Evolutionary conservation across 169 alveolate genomes (phyloP).

Genomic region (Toxoplasma gondii): DNA sequence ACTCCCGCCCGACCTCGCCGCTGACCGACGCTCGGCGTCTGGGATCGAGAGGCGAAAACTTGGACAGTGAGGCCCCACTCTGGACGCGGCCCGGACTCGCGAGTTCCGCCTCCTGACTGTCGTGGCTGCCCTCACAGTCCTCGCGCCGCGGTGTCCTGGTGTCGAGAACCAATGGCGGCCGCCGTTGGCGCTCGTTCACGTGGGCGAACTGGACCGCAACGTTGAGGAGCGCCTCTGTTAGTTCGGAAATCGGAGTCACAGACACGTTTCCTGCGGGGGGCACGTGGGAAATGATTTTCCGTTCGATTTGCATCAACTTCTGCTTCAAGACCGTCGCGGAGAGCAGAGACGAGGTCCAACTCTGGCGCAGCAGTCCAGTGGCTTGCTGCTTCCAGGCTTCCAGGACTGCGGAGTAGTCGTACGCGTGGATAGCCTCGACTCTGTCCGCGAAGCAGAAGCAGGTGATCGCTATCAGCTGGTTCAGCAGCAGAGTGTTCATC

Average conservation of each 20-base stretch:
- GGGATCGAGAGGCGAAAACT: too few species aligned
- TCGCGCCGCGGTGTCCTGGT: background rate
- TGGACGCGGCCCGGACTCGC: background rate
- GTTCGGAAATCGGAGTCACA: constrained; percentile 56
- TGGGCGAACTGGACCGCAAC: constrained; percentile 50
- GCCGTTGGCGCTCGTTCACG: background rate
- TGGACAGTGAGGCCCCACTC: background rate
- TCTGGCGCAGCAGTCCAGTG: constrained; percentile 22
- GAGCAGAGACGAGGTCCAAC: constrained; percentile 27
- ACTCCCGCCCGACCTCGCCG: too few species aligned
- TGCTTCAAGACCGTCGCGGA: background rate
- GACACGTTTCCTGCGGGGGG: constrained; percentile 53
- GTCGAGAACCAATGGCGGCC: background rate
- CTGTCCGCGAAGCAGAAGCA: constrained; percentile 59
- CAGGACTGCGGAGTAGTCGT: constrained; percentile 41
- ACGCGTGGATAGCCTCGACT: constrained; percentile 38
- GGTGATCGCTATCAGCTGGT: constrained; percentile 51
- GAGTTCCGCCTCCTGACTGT: background rate
- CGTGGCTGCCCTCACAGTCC: background rate
- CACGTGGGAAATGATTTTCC: constrained; percentile 44
- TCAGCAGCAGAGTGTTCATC: background rate
- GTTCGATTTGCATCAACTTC: constrained; percentile 43
- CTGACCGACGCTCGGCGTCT: too few species aligned
- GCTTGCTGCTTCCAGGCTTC: constrained; percentile 54
- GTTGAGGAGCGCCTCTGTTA: constrained; percentile 45